phyloP scores from a whole-genome alignment of 768 basidiomycete genomes.

The Amanita brunnescens region DNA sequence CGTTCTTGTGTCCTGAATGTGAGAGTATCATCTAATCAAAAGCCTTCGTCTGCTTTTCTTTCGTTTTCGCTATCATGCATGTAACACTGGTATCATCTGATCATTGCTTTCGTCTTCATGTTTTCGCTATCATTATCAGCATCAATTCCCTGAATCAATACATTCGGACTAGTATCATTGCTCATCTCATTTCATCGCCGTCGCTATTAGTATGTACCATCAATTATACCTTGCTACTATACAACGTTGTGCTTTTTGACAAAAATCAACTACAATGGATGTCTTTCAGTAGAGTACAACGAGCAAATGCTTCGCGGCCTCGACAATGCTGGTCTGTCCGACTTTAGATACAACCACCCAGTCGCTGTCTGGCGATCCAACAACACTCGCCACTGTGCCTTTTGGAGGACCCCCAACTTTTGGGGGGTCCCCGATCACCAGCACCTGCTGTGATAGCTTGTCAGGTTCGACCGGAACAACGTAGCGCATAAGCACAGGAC shows the following conservation, averaged over 20 bases:
- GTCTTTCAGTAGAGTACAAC: slow-evolving; percentile 22
- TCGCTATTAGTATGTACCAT: neutral
- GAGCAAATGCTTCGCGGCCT: slow-evolving; percentile 25
- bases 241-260: neutral
- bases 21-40: slow-evolving; percentile 31
- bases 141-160: too few relatives aligned
- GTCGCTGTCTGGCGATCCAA: slow-evolving; percentile 26
- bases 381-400: slow-evolving; percentile 37
- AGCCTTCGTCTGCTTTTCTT: too few relatives aligned
- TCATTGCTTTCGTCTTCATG: too few relatives aligned
- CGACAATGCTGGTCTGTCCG: slow-evolving; percentile 24
- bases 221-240: slow-evolving; percentile 1
- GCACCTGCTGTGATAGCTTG: slow-evolving; percentile 34
- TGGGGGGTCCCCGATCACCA: slow-evolving; percentile 37
- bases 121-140: too few relatives aligned
- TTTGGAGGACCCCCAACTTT: slow-evolving; percentile 35
- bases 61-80: too few relatives aligned
- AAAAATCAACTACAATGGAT: neutral
- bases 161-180: neutral
- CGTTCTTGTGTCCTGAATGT: slow-evolving; percentile 35
- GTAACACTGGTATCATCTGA: too few relatives aligned
- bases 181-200: neutral
- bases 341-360: slow-evolving; percentile 29
- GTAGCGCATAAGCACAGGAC: slow-evolving; percentile 21
- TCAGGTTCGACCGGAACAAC: slow-evolving; percentile 21